phyloP scores from a whole-genome alignment of 345 rosid genomes.

The Luvunga scandens region DNA sequence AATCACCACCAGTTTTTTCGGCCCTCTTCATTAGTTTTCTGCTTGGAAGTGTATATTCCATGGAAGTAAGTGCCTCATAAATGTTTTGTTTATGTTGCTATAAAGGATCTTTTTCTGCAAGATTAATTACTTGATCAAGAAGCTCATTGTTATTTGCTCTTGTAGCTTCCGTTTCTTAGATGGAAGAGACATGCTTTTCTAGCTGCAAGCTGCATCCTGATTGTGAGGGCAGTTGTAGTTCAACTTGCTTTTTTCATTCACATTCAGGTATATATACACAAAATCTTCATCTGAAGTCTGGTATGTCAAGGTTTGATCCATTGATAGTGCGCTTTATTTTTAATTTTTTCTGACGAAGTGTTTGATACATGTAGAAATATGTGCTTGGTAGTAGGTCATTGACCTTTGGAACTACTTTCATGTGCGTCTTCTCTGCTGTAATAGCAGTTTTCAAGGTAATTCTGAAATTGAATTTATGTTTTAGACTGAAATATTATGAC shows the following conservation, averaged over 20 bases:
- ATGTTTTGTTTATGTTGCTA: background rate
- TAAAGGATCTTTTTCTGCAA: background rate
- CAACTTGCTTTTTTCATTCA: constrained; percentile 32
- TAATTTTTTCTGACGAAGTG: background rate
- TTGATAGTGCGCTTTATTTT: too few relatives aligned
- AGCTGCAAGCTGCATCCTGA: constrained; percentile 32
- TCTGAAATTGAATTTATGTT: background rate
- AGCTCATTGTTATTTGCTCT: background rate
- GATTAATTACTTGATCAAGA: background rate
- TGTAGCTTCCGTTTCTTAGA: constrained; percentile 37
- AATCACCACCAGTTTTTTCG: constrained; percentile 27
- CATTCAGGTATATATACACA: constrained; percentile 20
- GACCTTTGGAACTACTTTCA: constrained; percentile 30
- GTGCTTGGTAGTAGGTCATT: constrained; percentile 32
- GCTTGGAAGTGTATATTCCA: constrained; percentile 34
- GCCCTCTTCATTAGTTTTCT: constrained; percentile 25
- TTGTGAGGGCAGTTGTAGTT: constrained; percentile 29
- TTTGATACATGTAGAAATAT: constrained; percentile 22
- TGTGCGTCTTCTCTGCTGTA: constrained; percentile 34
- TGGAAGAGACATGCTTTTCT: constrained; percentile 39
- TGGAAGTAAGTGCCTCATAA: constrained; percentile 26
- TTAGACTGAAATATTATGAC: too few relatives aligned
- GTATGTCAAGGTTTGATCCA: background rate
- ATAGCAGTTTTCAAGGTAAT: constrained; percentile 36
- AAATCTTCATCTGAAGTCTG: background rate